Conservation (phyloP, 2,329 filamentous ascomycete genomes). For the Beauveria rudraprayagi region DNA sequence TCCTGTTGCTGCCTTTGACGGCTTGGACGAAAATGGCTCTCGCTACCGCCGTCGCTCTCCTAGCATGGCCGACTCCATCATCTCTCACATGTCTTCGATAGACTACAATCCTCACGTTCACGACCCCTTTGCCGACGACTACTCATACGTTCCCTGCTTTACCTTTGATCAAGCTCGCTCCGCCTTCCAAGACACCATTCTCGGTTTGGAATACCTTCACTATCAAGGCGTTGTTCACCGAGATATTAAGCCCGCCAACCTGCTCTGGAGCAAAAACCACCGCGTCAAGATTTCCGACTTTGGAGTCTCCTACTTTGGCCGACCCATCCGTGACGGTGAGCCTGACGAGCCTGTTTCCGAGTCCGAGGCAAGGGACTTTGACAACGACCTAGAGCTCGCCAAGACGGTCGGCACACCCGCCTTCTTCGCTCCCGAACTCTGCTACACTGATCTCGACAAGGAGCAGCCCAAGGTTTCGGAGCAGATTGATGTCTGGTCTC, state of each 20-base stretch:
- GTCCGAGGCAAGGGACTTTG: constrained; percentile 76
- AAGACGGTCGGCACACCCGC: constrained; percentile 97
- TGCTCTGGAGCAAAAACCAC: constrained; percentile 77
- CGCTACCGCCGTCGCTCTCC: constrained; percentile 62
- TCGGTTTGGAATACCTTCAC: constrained; percentile 89
- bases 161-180: constrained; percentile 74
- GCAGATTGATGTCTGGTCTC: constrained; percentile 94
- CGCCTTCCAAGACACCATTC: constrained; percentile 84
- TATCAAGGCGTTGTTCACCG: constrained; percentile 79
- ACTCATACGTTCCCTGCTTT: constrained; percentile 88
- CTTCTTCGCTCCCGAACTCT: constrained; percentile 95
- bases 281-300: constrained; percentile 98
- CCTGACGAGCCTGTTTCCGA: constrained; percentile 66
- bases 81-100: constrained; percentile 60
- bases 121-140: constrained; percentile 72
- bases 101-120: constrained; percentile 51
- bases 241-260: constrained; percentile 83
- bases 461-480: constrained; percentile 74
- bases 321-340: constrained; percentile 76
- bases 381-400: constrained; percentile 90
- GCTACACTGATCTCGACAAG: constrained; percentile 69
- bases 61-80: constrained; percentile 71
- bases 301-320: constrained; percentile 93
- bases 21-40: constrained; percentile 49
- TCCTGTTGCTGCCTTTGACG: constrained; percentile 57